Percentiles rank a stretch among this genome's conserved stretches.
phyloP scores from a whole-genome alignment of 1,139 yeast genomes.

The Hyphopichia buzzinii region DNA sequence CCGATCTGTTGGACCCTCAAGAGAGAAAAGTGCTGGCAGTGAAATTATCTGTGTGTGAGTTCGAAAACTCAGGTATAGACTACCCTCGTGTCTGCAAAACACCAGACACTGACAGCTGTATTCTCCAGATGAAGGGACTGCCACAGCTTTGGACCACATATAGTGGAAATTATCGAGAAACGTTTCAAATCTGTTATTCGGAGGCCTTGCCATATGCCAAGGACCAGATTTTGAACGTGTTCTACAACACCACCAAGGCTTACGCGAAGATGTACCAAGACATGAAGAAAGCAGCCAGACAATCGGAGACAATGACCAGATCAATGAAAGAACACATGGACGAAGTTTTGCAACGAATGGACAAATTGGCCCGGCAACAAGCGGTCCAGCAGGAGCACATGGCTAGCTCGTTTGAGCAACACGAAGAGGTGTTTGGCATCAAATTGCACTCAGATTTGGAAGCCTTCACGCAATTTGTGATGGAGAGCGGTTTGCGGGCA shows the following conservation, averaged over 20 bases:
- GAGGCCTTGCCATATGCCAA: slow-evolving; percentile 52
- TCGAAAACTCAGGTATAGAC: slow-evolving; percentile 39
- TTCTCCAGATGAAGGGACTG: slow-evolving; percentile 36
- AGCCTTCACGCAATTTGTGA: too few species aligned
- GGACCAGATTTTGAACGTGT: slow-evolving; percentile 46
- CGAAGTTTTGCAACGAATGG: slow-evolving; percentile 2
- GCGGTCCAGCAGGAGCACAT: background rate
- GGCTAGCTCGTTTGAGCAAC: slow-evolving; percentile 7
- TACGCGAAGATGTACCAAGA: slow-evolving; percentile 21
- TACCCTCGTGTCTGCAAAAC: slow-evolving; percentile 34
- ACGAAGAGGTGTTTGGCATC: background rate
- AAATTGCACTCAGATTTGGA: too few species aligned
- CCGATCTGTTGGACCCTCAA: slow-evolving; percentile 28
- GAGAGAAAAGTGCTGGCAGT: slow-evolving; percentile 43
- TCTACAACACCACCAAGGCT: slow-evolving; percentile 43
- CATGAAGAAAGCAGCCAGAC: slow-evolving; percentile 12
- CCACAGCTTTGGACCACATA: slow-evolving; percentile 63
- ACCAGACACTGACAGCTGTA: slow-evolving; percentile 27
- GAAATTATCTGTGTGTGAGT: slow-evolving; percentile 53
- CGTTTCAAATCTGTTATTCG: slow-evolving; percentile 48
- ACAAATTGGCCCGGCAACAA: background rate
- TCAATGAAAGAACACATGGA: slow-evolving; percentile 10
- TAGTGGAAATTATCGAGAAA: slow-evolving; percentile 54
- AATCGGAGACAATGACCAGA: slow-evolving; percentile 11
- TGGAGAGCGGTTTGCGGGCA: too few species aligned